Conservation (phyloP, 306 rosid genomes). For the Oxytropis ochrocephala region DNA sequence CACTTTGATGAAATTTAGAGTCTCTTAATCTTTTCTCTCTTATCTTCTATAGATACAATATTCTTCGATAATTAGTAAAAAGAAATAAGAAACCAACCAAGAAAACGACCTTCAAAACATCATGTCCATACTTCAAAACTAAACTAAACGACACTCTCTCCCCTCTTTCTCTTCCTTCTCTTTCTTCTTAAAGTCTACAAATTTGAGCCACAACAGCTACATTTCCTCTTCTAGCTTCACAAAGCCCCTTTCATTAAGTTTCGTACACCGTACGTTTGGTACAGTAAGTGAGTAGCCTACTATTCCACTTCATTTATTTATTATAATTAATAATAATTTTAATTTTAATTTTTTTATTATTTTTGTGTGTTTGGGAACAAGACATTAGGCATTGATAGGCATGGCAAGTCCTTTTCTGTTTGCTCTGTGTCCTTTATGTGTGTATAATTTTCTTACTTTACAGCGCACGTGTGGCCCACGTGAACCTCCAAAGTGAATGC, state of each 20-base stretch:
- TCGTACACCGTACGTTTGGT: slow-evolving; percentile 31
- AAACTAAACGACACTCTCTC: slow-evolving; percentile 10
- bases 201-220: slow-evolving; percentile 10
- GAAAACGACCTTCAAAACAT: slow-evolving; percentile 24
- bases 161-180: not conserved
- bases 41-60: too few relatives aligned
- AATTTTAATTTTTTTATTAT: not conserved
- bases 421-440: slow-evolving; percentile 1
- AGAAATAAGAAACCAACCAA: slow-evolving; percentile 5
- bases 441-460: slow-evolving; percentile 3
- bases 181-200: not conserved
- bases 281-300: slow-evolving; percentile 1
- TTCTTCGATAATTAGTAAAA: too few relatives aligned
- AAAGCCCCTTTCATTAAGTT: not conserved
- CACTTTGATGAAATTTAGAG: too few relatives aligned
- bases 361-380: not conserved
- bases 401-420: slow-evolving; percentile 19
- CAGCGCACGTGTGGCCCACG: slow-evolving; percentile 45
- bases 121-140: not conserved
- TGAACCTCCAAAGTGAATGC: slow-evolving; percentile 5
- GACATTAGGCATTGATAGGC: slow-evolving; percentile 1
- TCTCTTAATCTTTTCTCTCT: too few relatives aligned
- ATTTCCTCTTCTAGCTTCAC: slow-evolving; percentile 4
- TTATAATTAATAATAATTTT: not conserved
- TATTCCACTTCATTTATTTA: not conserved